These are phyloP conservation scores for Rachicladosporium sp. DNA, from an alignment of 2,329 filamentous ascomycete genomes.

Conservation along the genomic window DNA sequence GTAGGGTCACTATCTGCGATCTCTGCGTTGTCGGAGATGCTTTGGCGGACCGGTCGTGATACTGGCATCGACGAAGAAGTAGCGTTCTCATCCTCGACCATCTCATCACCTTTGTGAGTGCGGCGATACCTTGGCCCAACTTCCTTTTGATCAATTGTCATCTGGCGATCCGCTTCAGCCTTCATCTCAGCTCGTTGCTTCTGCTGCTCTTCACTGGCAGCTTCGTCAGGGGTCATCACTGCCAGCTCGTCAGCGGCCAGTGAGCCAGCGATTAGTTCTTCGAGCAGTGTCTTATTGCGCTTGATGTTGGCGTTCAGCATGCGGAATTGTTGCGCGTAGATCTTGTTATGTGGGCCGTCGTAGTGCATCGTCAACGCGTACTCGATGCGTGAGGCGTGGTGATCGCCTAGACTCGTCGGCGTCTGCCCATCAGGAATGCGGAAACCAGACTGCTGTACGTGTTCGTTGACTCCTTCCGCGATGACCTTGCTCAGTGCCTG, in stretches of 20 bases:
- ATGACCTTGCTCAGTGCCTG: conserved; percentile 61
- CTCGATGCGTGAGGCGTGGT: conserved; percentile 68
- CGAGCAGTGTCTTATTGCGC: conserved; percentile 67
- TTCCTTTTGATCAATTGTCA: conserved; percentile 63
- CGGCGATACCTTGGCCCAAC: conserved; percentile 67
- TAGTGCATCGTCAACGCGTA: conserved; percentile 48
- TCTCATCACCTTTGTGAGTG: conserved; percentile 90
- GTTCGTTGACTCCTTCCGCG: conserved; percentile 49
- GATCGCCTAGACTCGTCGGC: conserved; percentile 52
- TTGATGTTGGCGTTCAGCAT: conserved; percentile 78
- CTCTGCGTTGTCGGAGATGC: conserved; percentile 18
- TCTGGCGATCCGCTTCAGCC: conserved; percentile 67
- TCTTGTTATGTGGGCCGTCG: conserved; percentile 38
- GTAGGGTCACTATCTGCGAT: conserved; percentile 16
- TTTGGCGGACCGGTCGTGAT: conserved; percentile 26
- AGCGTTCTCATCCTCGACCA: conserved; percentile 62
- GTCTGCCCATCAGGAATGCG: conserved; percentile 51
- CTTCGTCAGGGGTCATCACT: conserved; percentile 79
- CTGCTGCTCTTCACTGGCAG: conserved; percentile 84
- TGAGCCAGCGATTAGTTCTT: conserved; percentile 57
- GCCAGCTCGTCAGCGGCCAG: conserved; percentile 66
- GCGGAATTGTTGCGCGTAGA: conserved; percentile 55
- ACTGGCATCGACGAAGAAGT: conserved; percentile 35
- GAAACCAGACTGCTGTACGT: conserved; percentile 54
- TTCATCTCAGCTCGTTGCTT: conserved; percentile 64